A percentile compares a stretch with the other conserved stretches of the same genome.
These are phyloP conservation scores for Fusarium austroafricanum DNA, from an alignment of 2,329 filamentous ascomycete species.

Conservation along the genomic window DNA sequence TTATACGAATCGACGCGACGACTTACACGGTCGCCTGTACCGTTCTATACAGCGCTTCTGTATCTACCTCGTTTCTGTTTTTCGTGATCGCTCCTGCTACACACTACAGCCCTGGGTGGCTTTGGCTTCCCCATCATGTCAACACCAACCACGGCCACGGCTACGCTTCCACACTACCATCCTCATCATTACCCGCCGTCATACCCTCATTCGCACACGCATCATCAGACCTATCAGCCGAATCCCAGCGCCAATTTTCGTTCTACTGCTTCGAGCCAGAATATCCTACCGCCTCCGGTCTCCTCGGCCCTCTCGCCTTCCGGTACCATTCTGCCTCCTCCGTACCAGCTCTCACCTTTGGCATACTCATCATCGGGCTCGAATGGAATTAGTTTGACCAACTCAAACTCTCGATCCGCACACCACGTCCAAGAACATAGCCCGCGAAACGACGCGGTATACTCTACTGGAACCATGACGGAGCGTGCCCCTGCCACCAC, in stretches of 20 bases:
- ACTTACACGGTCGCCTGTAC: slow-evolving; percentile 29
- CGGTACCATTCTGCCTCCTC: slow-evolving; percentile 42
- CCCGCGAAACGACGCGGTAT: slow-evolving; percentile 45
- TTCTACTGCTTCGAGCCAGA: slow-evolving; percentile 43
- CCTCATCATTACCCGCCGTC: slow-evolving; percentile 71
- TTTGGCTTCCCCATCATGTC: slow-evolving; percentile 68
- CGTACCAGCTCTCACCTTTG: slow-evolving; percentile 46
- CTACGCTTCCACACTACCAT: slow-evolving; percentile 76
- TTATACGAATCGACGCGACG: slow-evolving; percentile 35
- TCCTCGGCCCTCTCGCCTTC: slow-evolving; percentile 44
- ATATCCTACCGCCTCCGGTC: slow-evolving; percentile 48
- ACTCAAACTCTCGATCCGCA: slow-evolving; percentile 45
- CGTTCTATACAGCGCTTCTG: slow-evolving; percentile 36
- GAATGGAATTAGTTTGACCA: slow-evolving; percentile 50
- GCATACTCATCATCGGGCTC: slow-evolving; percentile 48
- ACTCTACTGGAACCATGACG: slow-evolving; percentile 43
- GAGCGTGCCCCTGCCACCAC: slow-evolving; percentile 46
- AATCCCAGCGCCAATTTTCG: slow-evolving; percentile 47
- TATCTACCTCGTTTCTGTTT: slow-evolving; percentile 17
- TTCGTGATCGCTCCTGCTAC: slow-evolving; percentile 23
- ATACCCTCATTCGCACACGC: slow-evolving; percentile 56
- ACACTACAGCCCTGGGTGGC: slow-evolving; percentile 40
- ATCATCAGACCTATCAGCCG: slow-evolving; percentile 48
- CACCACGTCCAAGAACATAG: slow-evolving; percentile 50
- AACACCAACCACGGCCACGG: slow-evolving; percentile 82